Base-by-base conservation (phyloP, 495 filamentous ascomycete genomes). In the Amniculicola lignicola region DNA sequence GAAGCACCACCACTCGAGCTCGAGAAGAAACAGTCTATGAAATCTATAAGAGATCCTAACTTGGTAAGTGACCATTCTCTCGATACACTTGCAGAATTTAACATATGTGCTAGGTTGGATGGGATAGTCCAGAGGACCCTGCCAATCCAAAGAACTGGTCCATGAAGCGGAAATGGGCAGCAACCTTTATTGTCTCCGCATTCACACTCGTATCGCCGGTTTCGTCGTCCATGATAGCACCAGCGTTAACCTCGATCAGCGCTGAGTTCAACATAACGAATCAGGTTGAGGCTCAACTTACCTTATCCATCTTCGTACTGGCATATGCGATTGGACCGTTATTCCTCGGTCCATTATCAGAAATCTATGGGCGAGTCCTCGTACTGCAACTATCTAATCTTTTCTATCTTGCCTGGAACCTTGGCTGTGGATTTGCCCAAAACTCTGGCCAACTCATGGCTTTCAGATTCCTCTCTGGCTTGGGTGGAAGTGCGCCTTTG, bases 171-270 rank as follows among this genome's bases (percentile, higher is more conserved):
- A 94, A 94, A 71, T 90, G 86, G 83, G 53, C 82, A 0, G 77
- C 87, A 1, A 82, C 80, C 0, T 56, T 71, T 54, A 62, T 70
- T 31, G 71, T 74, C 18, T 74, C 72, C 3, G 45, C 61, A 4
- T 75, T 74, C 66, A 89, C 84, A 0, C 81, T 91, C 54, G 85
- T 92, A 49, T 88, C 87, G 0, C 86, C 87, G 0, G 76, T 85
- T 10, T 81, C 81, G 1, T 84, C 80, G 3, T 82, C 82, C 10
- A 89, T 92, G 78, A 79, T 91, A 4, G 83, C 88, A 0, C 89
- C 89, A 0, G 82, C 82, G 0, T 64, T 89, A 57, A 74, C 0
- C 78, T 90, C 28, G 70, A 75, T 35, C 55, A 62, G 36, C 29
- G 21, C 11, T 1, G 86, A 90, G 11, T 75, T 92, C 24, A 59